phyloP scores from a whole-genome alignment of 2,329 filamentous ascomycete genomes.

The Fusarium verticillioides region DNA sequence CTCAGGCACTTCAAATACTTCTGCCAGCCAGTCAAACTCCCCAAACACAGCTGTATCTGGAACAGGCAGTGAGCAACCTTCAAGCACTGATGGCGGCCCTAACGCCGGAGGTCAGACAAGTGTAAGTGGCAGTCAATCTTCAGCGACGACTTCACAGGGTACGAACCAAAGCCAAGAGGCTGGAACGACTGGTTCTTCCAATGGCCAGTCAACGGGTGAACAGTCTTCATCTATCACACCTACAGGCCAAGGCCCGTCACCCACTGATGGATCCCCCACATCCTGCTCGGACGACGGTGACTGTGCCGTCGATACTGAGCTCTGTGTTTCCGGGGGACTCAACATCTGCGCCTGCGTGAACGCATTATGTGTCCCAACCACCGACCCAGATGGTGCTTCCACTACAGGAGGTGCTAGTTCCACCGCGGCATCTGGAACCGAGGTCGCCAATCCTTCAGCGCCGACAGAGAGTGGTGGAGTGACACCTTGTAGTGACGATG shows the following conservation, averaged over 20 bases:
- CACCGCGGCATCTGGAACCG: background rate
- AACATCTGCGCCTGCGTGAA: constrained; percentile 16
- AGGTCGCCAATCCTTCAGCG: background rate
- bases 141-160: background rate
- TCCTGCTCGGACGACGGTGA: constrained; percentile 14
- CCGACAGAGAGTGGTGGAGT: background rate
- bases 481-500: background rate
- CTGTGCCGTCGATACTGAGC: constrained; percentile 1
- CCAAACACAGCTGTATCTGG: background rate
- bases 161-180: background rate
- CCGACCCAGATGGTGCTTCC: background rate
- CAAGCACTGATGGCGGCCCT: background rate
- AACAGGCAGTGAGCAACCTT: background rate
- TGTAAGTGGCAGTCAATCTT: background rate
- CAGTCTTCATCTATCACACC: background rate
- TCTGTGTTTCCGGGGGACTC: constrained; percentile 1
- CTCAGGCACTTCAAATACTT: background rate
- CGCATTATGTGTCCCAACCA: background rate
- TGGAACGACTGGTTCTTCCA: background rate
- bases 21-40: background rate
- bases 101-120: background rate
- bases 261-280: background rate
- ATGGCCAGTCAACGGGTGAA: background rate
- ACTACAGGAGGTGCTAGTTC: background rate
- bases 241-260: background rate